Base-by-base conservation (phyloP, 805 yeast species). In the Hemisphaericaspora nanyangensis region DNA sequence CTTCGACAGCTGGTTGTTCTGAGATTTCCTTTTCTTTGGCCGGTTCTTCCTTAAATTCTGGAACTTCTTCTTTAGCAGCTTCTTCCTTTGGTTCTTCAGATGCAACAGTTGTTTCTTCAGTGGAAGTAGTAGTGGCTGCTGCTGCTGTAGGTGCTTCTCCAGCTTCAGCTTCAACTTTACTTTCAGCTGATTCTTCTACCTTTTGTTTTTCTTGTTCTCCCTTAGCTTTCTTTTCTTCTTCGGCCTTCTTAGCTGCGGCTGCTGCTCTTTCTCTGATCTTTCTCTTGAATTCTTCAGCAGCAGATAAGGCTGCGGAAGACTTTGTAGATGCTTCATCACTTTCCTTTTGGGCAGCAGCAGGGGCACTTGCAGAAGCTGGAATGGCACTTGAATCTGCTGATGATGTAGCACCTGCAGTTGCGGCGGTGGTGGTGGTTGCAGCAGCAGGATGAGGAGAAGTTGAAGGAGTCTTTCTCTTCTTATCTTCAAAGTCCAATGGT, bases 401-500 rank as follows among this genome's bases (percentile, higher is more conserved):
- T 20, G 44, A 35, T 30, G 47, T 43, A 15, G 34, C 28, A 18
- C 48, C 40, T 10, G 48, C 37, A 29, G 45, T 12, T 17, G 44
- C 37, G 30, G 48, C 43, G 10, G 34, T 25, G 12, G 35, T 10
- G 16, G 43, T 31, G 35, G 35, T 15, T 13, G 29, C 38, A 29
- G 26, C 25, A n/a, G 32, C 38, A 11, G 38, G 41, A 24, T 50
- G 44, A 20, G 69, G 65, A 13, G 68, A 62, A 17, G 55, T 47
- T 8, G 53, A 50, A 20, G 52, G 48, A n/a, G 55, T 39, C 24
- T 54, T 50, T 52, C 58, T 65, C 47, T 58, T 63, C 54, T 65
- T 65, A 32, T 64, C 72, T 37, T 68, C 72, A 44, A 65, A 63
- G 44, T 67, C 70, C 29, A 67, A 59, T 32, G 56, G 64, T 40